Evolutionary conservation across 495 filamentous ascomycete species (phyloP).

Genomic region (Trichoderma asperelloides): DNA sequence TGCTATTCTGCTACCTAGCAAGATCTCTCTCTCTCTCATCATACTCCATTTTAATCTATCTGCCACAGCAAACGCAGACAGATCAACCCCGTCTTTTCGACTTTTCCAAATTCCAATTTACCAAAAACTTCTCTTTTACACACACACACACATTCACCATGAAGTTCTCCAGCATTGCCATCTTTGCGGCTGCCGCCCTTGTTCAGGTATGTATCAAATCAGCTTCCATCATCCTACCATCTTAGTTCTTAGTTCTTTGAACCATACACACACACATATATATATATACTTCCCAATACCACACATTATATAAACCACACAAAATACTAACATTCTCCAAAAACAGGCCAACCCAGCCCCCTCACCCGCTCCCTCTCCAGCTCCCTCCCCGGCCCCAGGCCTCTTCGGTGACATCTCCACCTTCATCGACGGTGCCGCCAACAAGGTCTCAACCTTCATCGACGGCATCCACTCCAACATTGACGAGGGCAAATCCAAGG

Average conservation of each 20-base stretch:
- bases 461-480: neutral
- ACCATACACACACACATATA: neutral
- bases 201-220: conserved; percentile 3
- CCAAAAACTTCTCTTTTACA: conserved; percentile 6
- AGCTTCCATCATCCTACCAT: neutral
- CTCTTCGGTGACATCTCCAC: neutral
- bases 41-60: neutral
- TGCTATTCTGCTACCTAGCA: neutral
- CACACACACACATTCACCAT: conserved; percentile 1
- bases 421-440: neutral
- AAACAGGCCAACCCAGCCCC: neutral
- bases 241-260: neutral
- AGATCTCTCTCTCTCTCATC: too few species aligned
- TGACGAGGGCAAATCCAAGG: neutral
- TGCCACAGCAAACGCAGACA: too few species aligned
- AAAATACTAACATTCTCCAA: neutral
- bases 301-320: neutral
- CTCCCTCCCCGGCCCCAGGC: neutral
- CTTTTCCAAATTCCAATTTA: too few species aligned
- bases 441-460: conserved; percentile 2
- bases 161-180: conserved; percentile 7
- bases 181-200: conserved; percentile 9
- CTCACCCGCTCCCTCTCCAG: neutral
- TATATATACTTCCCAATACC: neutral
- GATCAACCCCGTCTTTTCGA: too few species aligned